Evolutionary conservation across 2,329 filamentous ascomycete genomes (phyloP), one percentile per base, ranked within the genome.

Genomic region (Peltaster fructicola): DNA sequence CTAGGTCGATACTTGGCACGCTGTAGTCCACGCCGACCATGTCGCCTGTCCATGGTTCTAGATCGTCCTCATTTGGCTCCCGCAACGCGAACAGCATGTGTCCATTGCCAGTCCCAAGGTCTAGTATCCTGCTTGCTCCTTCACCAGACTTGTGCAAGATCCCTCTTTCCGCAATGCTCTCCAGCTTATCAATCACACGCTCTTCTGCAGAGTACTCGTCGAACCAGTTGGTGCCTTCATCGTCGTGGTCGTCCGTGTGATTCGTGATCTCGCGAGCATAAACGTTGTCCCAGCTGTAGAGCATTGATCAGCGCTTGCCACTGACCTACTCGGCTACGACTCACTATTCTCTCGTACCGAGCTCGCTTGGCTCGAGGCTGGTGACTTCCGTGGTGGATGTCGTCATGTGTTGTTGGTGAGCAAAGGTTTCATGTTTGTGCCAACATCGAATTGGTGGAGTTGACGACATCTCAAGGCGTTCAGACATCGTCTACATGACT

Each of bases 171-270:
- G 57, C 57, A 6, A 91, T 64, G 5, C 40, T 32, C 8, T 51
- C 48, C 5, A 63, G 51, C 47, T 75, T 82, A 7, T 57, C 50
- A 13, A 91, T 53, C 31, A 91, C 70, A 44, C 84, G 84, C 33
- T 72, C 62, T 44, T 92, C 80, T 33, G 88, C 88, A 44, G 76
- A 71, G 15, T 81, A 78, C 55, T 95, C 88, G 48, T 82, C 76
- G 63, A 98, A 98, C 88, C 88, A 98, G 41, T 88, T 72, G 15
- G 82, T 91, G 37, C 85, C 85, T 31, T 75, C 75, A 57, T 92
- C 79, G 29, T 65, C 53, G 7, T 78, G 69, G 53, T 90, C 70
- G 33, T 65, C 51, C 26, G 66, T 54, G 51, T 84, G 68, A 54
- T 88, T 85, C 31, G 56, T 48, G 26, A 81, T 59, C 51, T 88